Conservation (phyloP, 2,329 filamentous ascomycete genomes). For the Phialophora macrospora region DNA sequence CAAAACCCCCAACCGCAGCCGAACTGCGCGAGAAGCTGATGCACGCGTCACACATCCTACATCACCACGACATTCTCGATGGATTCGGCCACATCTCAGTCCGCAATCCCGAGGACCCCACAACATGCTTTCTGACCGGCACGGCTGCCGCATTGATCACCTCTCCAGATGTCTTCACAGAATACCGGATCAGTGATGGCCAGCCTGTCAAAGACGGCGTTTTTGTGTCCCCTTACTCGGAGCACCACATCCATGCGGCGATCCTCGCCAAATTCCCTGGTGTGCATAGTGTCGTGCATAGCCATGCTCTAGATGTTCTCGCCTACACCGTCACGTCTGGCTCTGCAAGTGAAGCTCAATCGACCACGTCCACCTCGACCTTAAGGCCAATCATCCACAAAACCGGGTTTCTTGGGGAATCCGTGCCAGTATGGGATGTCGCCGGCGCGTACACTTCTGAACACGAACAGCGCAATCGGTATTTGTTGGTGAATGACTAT, state of each 20-base stretch:
- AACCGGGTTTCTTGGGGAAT: slow-evolving; percentile 1
- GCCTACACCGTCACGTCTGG: slow-evolving; percentile 6
- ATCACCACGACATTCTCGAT: slow-evolving; percentile 2
- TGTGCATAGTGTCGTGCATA: slow-evolving; percentile 9
- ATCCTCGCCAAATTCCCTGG: not conserved
- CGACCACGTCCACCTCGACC: not conserved
- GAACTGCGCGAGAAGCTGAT: slow-evolving; percentile 9
- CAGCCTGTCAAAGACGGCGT: not conserved
- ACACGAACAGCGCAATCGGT: not conserved
- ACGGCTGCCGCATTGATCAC: slow-evolving; percentile 9
- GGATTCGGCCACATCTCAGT: slow-evolving; percentile 13
- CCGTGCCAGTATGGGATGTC: slow-evolving; percentile 8
- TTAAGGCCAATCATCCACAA: slow-evolving; percentile 3
- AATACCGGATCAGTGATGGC: slow-evolving; percentile 1
- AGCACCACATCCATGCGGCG: slow-evolving; percentile 12
- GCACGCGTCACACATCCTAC: slow-evolving; percentile 10
- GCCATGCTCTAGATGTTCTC: slow-evolving; percentile 9
- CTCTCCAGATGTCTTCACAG: slow-evolving; percentile 4
- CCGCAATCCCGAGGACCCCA: slow-evolving; percentile 10
- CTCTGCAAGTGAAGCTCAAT: not conserved
- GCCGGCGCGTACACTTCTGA: not conserved
- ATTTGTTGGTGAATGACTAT: slow-evolving; percentile 11
- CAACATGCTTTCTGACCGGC: slow-evolving; percentile 3
- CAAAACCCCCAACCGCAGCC: not conserved
- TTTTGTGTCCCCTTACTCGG: slow-evolving; percentile 4